Percentiles rank a stretch among this genome's conserved stretches.
These are phyloP conservation scores for Trichocomaceae sp. DNA, from an alignment of 2,329 filamentous ascomycete genomes.

Conservation along the genomic window DNA sequence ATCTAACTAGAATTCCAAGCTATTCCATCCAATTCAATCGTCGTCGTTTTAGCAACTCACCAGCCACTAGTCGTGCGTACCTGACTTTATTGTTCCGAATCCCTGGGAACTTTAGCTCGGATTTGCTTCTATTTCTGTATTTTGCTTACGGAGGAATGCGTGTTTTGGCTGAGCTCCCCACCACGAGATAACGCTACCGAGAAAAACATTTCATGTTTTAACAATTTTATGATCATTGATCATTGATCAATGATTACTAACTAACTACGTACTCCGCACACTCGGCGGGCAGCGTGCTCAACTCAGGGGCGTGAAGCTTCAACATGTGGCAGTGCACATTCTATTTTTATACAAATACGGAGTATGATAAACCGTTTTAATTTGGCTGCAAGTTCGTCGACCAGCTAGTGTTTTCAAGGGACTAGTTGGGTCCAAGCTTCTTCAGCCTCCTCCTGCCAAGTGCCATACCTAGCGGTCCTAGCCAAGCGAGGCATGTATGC, in stretches of 20 bases:
- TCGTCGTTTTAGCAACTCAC: background rate
- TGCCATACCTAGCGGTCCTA: background rate
- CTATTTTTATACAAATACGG: constrained; percentile 5
- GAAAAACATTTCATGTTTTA: background rate
- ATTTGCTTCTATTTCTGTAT: background rate
- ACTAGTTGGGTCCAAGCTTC: background rate
- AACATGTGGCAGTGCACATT: constrained; percentile 8
- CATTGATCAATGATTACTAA: too few species aligned
- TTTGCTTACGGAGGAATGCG: background rate
- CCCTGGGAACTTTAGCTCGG: background rate
- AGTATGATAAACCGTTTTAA: too few species aligned
- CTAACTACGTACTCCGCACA: too few species aligned
- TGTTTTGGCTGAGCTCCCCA: background rate
- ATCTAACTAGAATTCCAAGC: too few species aligned
- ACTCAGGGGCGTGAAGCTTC: background rate
- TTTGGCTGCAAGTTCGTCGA: background rate
- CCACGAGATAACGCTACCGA: constrained; percentile 4
- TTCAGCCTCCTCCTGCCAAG: background rate
- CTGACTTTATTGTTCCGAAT: background rate
- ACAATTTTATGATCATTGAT: background rate
- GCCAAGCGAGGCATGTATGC: background rate
- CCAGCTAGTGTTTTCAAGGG: background rate
- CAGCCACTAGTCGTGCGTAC: background rate
- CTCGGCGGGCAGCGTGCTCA: background rate
- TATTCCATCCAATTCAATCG: background rate